Base-by-base conservation (phyloP, 331 rosid species). In the Rosa hybrid region DNA sequence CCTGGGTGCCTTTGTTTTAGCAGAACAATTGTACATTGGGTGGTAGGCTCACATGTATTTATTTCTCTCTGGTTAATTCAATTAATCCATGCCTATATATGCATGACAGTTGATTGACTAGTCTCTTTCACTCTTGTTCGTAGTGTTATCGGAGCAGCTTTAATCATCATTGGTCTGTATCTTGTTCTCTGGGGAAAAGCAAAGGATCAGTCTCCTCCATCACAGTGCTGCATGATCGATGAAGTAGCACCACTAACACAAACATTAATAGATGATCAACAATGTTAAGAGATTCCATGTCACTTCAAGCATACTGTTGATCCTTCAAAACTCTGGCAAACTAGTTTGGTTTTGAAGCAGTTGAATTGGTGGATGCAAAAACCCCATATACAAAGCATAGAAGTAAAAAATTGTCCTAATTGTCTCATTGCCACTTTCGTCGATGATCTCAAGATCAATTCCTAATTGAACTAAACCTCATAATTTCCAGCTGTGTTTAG, bases 131-230 rank as follows among this genome's bases (percentile, higher is more conserved):
- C 38, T 62, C 38, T 25, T 12, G 68, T 13, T 77, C 71, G 72
- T 51, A 87, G 86, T 82, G 67, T 82, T 20, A 48, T 68, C 50
- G 85, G 85, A 53, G 86, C 86, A 9, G 4, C 75, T 3, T 59
- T 84, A 21, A 81, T 78, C 10, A 53, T 78, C 44, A 68, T 56
- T 59, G 87, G 89, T 2, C 71, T 76, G 14, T 78, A 84, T 41
- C 25, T 87, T 21, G 81, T 81, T 68, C 78, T 84, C 23, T 87
- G 90, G 86, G 90, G 88, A 7, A 80, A 77, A 53, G 74, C 77
- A 57, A 74, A 64, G 41, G 86, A 87, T 27, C 51, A 74, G 30
- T 27, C 18, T 62, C 1, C 76, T 72, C 30, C 79, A 79, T 48
- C 80, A 46, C 68, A 42, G 11, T 16, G 68, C 38, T 62, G 41